Conservation (phyloP, 306 rosid species). For the Comarum palustre region DNA sequence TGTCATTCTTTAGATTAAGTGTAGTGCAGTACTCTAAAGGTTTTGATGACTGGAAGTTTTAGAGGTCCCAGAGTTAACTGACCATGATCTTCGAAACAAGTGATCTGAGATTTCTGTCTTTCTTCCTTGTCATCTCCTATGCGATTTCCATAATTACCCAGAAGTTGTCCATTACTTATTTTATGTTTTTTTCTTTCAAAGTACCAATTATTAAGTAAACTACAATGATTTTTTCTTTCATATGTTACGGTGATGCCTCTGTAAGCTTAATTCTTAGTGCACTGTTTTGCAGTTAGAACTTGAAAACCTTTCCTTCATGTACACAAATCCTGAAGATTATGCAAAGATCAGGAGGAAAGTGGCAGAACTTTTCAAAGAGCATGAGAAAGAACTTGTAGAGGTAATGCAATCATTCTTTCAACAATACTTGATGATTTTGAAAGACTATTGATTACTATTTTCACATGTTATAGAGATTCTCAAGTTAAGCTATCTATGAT, state of each 20-base stretch:
- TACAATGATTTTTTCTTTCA: neutral
- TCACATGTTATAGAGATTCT: slow-evolving; percentile 10
- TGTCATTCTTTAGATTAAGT: neutral
- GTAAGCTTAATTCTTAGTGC: slow-evolving; percentile 13
- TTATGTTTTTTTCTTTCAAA: neutral
- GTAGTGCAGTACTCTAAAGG: neutral
- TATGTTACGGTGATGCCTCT: slow-evolving; percentile 3
- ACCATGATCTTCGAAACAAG: neutral
- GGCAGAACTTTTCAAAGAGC: slow-evolving; percentile 76
- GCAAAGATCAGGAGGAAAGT: slow-evolving; percentile 88
- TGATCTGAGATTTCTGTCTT: neutral
- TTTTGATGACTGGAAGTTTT: neutral
- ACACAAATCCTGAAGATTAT: slow-evolving; percentile 88
- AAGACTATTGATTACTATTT: slow-evolving; percentile 14
- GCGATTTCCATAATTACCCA: neutral
- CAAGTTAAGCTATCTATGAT: slow-evolving; percentile 14
- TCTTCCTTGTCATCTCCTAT: neutral
- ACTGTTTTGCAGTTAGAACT: slow-evolving; percentile 76
- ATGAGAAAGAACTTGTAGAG: slow-evolving; percentile 91
- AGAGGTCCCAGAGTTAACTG: neutral
- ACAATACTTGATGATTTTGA: slow-evolving; percentile 9
- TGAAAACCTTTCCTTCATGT: slow-evolving; percentile 94
- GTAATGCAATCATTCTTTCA: slow-evolving; percentile 40
- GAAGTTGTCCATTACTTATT: neutral
- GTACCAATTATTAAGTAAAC: neutral